Conservation (phyloP, 164 flowering plant species). For the Warburgia ugandensis region DNA sequence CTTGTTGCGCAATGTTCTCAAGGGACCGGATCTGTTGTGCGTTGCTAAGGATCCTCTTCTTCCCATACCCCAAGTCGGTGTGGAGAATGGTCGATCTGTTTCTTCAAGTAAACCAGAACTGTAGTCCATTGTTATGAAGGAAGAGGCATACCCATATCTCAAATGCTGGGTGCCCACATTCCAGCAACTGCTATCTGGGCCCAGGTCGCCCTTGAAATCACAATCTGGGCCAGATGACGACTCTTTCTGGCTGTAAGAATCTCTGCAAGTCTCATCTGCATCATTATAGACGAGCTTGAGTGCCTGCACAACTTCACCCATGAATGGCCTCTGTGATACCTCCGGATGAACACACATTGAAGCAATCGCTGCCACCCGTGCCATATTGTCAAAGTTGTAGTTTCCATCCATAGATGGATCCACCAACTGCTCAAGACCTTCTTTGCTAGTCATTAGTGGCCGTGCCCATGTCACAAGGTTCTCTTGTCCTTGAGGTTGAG, state of each 20-base stretch:
- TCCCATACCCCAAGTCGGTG: conserved; percentile 40
- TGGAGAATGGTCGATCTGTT: conserved; percentile 46
- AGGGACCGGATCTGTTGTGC: conserved; percentile 81
- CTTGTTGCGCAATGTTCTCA: conserved; percentile 58
- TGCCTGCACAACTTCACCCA: conserved; percentile 99
- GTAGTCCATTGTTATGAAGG: conserved; percentile 86
- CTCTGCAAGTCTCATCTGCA: conserved; percentile 57
- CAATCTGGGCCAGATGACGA: conserved; percentile 59
- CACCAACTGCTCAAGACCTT: conserved; percentile 70
- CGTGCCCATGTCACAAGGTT: conserved; percentile 94
- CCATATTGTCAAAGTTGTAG: conserved; percentile 74
- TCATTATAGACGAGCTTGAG: conserved; percentile 83
- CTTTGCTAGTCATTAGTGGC: conserved; percentile 62
- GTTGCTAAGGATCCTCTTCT: conserved; percentile 32
- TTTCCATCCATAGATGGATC: conserved; percentile 71
- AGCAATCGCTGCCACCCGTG: conserved; percentile 92
- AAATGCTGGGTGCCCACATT: conserved; percentile 51
- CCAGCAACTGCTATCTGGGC: conserved; percentile 74
- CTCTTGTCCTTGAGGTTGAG: neutral
- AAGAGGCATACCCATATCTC: conserved; percentile 58
- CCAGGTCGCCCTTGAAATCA: conserved; percentile 54
- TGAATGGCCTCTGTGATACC: conserved; percentile 88
- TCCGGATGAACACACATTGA: conserved; percentile 95
- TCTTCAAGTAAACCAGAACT: conserved; percentile 78
- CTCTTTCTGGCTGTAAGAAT: conserved; percentile 52